Percentiles rank a stretch among this genome's conserved stretches.
Conservation (phyloP, 805 yeast genomes). For the Wickerhamiella dianesei region DNA sequence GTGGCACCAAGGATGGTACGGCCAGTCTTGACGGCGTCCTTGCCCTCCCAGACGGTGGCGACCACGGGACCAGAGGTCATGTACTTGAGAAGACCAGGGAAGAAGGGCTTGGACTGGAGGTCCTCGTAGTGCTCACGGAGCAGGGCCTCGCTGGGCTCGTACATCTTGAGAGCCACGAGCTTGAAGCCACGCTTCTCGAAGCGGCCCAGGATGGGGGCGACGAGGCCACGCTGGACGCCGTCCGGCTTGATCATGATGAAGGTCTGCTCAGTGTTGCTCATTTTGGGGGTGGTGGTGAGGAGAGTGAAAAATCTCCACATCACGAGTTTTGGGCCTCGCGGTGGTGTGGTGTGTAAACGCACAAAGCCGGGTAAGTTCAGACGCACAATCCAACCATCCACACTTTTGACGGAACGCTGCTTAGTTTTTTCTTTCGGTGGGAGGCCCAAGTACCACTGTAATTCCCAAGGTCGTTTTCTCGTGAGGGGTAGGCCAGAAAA, state of each 20-base stretch:
- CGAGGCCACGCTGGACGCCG: conserved; percentile 98
- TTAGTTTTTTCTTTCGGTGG: no score
- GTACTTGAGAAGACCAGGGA: conserved; percentile 91
- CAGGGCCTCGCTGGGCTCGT: conserved; percentile 72
- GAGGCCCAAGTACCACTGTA: no score
- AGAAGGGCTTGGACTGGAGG: conserved; percentile 91
- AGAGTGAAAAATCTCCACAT: conserved; percentile 1
- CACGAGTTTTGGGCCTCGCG: no score
- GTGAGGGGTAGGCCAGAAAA: no score
- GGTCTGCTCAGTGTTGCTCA: conserved; percentile 21
- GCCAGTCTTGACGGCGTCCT: conserved; percentile 98
- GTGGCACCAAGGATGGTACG: conserved; percentile 97
- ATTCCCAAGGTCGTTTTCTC: no score
- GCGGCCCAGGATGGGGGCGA: conserved; percentile 78
- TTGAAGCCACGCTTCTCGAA: conserved; percentile 97
- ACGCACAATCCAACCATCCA: no score
- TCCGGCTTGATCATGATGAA: conserved; percentile 54
- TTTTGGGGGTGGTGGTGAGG: conserved; percentile 5
- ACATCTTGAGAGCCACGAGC: conserved; percentile 88
- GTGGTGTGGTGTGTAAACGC: no score
- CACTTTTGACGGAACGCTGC: no score
- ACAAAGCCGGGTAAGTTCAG: no score
- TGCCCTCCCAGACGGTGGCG: conserved; percentile 99
- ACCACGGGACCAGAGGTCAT: conserved; percentile 98
- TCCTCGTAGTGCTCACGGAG: conserved; percentile 92